phyloP scores from a whole-genome alignment of 805 yeast species.

The Lipomyces sp. region DNA sequence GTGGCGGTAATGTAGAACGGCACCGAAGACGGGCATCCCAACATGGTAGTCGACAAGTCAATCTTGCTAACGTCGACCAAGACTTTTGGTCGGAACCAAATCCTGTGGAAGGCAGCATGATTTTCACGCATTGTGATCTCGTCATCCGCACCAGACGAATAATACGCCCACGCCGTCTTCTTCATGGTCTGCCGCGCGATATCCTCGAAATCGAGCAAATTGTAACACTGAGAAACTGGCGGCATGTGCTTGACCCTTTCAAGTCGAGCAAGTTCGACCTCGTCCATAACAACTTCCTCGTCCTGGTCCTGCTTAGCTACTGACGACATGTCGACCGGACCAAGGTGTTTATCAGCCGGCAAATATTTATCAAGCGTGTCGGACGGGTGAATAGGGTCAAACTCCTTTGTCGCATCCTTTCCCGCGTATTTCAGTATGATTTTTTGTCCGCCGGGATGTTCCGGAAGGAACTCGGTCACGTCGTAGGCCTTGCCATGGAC shows the following conservation, averaged over 20 bases:
- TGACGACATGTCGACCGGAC: slow-evolving; percentile 47
- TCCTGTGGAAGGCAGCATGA: slow-evolving; percentile 84
- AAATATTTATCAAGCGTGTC: slow-evolving; percentile 74
- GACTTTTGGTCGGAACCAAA: slow-evolving; percentile 84
- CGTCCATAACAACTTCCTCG: slow-evolving; percentile 43
- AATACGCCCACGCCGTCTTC: slow-evolving; percentile 88
- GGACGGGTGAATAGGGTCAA: slow-evolving; percentile 89
- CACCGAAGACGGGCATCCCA: slow-evolving; percentile 69
- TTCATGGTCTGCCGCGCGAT: slow-evolving; percentile 81
- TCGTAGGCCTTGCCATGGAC: slow-evolving; percentile 81
- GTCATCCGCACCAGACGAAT: slow-evolving; percentile 90
- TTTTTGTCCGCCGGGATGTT: slow-evolving; percentile 67
- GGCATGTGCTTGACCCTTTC: slow-evolving; percentile 62
- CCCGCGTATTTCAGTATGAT: slow-evolving; percentile 66
- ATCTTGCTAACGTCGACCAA: slow-evolving; percentile 79
- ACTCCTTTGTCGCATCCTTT: slow-evolving; percentile 78
- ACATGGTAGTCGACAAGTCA: slow-evolving; percentile 71
- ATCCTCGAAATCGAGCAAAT: slow-evolving; percentile 83
- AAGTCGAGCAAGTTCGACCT: slow-evolving; percentile 52
- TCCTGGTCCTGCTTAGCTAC: slow-evolving; percentile 41
- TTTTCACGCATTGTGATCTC: slow-evolving; percentile 89
- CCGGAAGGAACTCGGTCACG: slow-evolving; percentile 63
- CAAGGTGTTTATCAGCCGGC: slow-evolving; percentile 64
- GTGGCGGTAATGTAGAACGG: slow-evolving; percentile 94
- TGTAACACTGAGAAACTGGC: slow-evolving; percentile 68